Base-by-base conservation (phyloP, 768 basidiomycete genomes). In the Obba rivulosa region DNA sequence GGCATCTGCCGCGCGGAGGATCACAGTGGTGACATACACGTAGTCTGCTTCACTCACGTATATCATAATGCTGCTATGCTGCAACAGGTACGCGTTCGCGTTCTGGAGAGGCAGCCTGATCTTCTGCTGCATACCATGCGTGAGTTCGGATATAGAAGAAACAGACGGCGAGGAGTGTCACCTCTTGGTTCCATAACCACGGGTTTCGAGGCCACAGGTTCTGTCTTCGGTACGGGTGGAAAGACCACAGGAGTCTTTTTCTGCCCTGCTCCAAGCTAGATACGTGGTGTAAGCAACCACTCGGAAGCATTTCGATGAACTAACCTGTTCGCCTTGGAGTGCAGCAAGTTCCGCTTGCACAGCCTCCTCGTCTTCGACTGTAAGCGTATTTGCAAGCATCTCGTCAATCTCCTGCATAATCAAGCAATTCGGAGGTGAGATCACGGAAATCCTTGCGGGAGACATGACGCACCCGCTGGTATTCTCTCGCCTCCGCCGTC, bases 351-450 rank as follows among this genome's bases (percentile, higher is more conserved):
- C 96, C 4, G 73, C 73, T 61, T 94, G 90, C 0, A 99, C 95
- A 14, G 83, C 86, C 36, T 96, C 94, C 62, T 99, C 96, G 40
- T 99, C 96, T 39, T 95, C 93, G 11, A 83, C 63, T 1, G 86
- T 85, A 52, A 99, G 75, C 36, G 74, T 83, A 55, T 85, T 91
- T 42, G 85, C 78, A 18, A 99, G 72, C 71, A 95, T 79, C 62
- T 90, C 85, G 52, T 87, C 78, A 44, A 99, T 85, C 79, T 99
- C 96, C 96, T 99, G 57, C 4, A 42, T 11, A 22, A 13, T 13
- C 5, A 13, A 13, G 28, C 28, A 41, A 37, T 21, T 17, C 10
- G 41, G 17, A 49, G n/a, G 44, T 46, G 21, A 44, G 49, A 45
- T 46, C 40, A 47, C 34, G n/a, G n/a, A n/a, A 22, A 22, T 20